These are phyloP conservation scores for Caryopteris hybrid DNA, from an alignment of 305 asterid genomes.

Conservation along the genomic window DNA sequence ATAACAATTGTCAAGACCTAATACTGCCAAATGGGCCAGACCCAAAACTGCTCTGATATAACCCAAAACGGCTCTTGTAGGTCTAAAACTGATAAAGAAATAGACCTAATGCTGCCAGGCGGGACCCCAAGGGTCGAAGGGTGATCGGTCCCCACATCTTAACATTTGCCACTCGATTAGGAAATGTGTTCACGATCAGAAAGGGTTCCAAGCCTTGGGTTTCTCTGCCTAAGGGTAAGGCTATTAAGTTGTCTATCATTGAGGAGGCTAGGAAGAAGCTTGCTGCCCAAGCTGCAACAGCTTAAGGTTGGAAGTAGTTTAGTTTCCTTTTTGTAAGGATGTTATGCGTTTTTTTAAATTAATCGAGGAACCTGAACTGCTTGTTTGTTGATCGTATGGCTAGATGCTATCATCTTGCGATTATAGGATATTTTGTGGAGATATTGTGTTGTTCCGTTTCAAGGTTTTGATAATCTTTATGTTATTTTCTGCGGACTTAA, in stretches of 20 bases:
- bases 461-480: not conserved
- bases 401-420: not conserved
- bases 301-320: constrained; percentile 23
- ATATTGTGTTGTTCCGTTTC: not conserved
- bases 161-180: constrained; percentile 63
- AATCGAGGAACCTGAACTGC: not conserved
- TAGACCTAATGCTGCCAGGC: too few relatives aligned
- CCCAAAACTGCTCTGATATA: too few relatives aligned
- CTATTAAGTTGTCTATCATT: constrained; percentile 55
- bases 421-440: not conserved
- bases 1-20: too few relatives aligned
- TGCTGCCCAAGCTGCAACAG: constrained; percentile 44
- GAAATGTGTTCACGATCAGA: constrained; percentile 60
- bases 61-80: too few relatives aligned
- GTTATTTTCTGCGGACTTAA: not conserved
- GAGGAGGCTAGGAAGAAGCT: constrained; percentile 67
- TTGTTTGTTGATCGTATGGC: not conserved
- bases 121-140: too few relatives aligned
- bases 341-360: not conserved
- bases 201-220: constrained; percentile 69
- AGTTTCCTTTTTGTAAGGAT: not conserved
- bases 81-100: too few relatives aligned
- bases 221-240: constrained; percentile 69
- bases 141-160: too few relatives aligned
- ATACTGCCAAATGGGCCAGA: too few relatives aligned